A percentile compares a stretch with the other conserved stretches of the same genome.
phyloP scores from a whole-genome alignment of 2,329 filamentous ascomycete genomes.

The Pochonia chlamydosporia region DNA sequence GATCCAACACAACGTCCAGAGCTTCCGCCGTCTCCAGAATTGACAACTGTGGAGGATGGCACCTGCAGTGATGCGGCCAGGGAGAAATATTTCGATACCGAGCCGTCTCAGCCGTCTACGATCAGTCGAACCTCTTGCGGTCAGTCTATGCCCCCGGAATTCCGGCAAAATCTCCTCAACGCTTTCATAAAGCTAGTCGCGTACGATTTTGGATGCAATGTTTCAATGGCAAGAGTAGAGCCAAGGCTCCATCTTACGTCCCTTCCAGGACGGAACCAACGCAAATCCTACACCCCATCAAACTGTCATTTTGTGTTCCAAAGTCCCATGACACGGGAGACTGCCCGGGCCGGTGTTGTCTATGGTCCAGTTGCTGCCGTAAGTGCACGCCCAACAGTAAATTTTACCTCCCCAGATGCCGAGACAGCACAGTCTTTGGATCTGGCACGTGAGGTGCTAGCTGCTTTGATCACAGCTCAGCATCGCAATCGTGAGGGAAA shows the following conservation, averaged over 20 bases:
- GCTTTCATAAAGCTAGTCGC: slow-evolving; percentile 59
- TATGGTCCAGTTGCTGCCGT: slow-evolving; percentile 58
- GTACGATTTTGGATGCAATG: slow-evolving; percentile 61
- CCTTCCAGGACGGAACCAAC: slow-evolving; percentile 23
- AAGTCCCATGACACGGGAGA: slow-evolving; percentile 52
- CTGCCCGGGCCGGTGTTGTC: slow-evolving; percentile 52
- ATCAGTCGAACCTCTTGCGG: slow-evolving; percentile 41
- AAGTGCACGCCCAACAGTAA: slow-evolving; percentile 49
- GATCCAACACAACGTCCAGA: slow-evolving; percentile 42
- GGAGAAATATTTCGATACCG: slow-evolving; percentile 4
- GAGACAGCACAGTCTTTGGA: slow-evolving; percentile 56
- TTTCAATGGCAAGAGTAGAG: slow-evolving; percentile 49
- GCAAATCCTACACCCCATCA: slow-evolving; percentile 51
- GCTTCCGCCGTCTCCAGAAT: slow-evolving; percentile 27
- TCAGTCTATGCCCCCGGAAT: slow-evolving; percentile 51
- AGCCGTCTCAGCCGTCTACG: slow-evolving; percentile 9
- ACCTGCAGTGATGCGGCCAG: slow-evolving; percentile 7
- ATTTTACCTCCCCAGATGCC: slow-evolving; percentile 37
- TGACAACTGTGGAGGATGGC: slow-evolving; percentile 16
- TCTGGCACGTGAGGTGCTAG: slow-evolving; percentile 54
- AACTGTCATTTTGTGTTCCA: slow-evolving; percentile 56
- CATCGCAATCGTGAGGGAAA: slow-evolving; percentile 55
- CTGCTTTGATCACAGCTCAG: slow-evolving; percentile 57
- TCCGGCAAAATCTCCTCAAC: slow-evolving; percentile 49
- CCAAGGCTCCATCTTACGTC: slow-evolving; percentile 51